Conservation (phyloP, 352 stramenopile species). For the Phytophthora uliginosa region DNA sequence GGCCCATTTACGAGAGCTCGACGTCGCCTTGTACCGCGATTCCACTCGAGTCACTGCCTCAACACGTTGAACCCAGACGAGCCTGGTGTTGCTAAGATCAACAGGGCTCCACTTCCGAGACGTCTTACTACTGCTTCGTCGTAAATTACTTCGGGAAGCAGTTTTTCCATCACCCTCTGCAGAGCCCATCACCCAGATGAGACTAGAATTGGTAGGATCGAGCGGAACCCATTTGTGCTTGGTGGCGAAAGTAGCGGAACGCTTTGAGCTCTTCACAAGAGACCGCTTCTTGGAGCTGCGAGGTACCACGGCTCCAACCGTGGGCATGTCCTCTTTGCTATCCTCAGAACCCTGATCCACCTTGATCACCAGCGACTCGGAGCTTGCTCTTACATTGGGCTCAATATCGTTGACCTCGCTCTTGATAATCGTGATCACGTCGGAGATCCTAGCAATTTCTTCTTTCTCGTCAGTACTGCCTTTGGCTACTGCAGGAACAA, state of each 20-base stretch:
- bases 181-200: conserved; percentile 28
- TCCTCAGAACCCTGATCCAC: background rate
- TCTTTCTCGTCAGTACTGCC: background rate
- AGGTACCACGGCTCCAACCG: background rate
- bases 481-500: background rate
- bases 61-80: conserved; percentile 30
- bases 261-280: conserved; percentile 3
- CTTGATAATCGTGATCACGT: background rate
- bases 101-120: conserved; percentile 21
- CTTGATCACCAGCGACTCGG: background rate
- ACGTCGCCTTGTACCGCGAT: conserved; percentile 31
- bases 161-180: conserved; percentile 11
- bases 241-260: background rate
- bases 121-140: conserved; percentile 8
- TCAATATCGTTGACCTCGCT: background rate
- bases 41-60: conserved; percentile 17
- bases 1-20: conserved; percentile 20
- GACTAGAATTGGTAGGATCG: conserved; percentile 28
- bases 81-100: conserved; percentile 27
- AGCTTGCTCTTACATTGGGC: background rate
- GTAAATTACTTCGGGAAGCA: conserved; percentile 16
- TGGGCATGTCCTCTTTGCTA: background rate
- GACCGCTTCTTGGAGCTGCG: conserved; percentile 3
- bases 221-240: conserved; percentile 26
- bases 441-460: background rate